phyloP scores from a whole-genome alignment of 129 eudicot genomes.

The Deinandra increscens region DNA sequence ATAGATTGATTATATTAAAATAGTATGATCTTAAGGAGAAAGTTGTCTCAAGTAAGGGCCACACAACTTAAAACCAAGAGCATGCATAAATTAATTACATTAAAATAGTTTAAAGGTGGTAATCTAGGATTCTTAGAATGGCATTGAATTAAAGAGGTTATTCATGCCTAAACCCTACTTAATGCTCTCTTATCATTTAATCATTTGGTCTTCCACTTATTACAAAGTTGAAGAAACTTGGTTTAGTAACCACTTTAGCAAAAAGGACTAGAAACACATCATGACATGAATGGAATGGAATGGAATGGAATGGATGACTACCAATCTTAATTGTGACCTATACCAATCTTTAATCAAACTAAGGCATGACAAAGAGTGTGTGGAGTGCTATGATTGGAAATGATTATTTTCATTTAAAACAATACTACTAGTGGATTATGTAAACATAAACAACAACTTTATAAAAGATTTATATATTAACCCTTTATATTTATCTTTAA shows the following conservation, averaged over 20 bases:
- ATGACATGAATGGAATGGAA: slow-evolving; percentile 37
- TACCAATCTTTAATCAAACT: slow-evolving; percentile 27
- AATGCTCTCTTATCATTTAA: slow-evolving; percentile 43
- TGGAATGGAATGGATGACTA: slow-evolving; percentile 35
- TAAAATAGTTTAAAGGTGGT: slow-evolving; percentile 19
- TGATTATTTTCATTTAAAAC: neutral
- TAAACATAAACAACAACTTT: neutral
- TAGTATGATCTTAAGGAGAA: slow-evolving; percentile 27
- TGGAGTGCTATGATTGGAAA: slow-evolving; percentile 14
- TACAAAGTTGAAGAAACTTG: slow-evolving; percentile 31
- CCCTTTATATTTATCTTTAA: neutral
- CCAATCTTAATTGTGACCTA: slow-evolving; percentile 32
- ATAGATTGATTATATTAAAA: slow-evolving; percentile 21
- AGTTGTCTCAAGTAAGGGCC: slow-evolving; percentile 43
- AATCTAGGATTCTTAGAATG: slow-evolving; percentile 38
- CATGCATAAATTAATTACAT: slow-evolving; percentile 30
- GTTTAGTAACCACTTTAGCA: slow-evolving; percentile 38
- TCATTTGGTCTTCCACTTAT: slow-evolving; percentile 67
- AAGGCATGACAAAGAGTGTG: slow-evolving; percentile 30
- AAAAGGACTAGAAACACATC: slow-evolving; percentile 30
- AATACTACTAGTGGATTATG: slow-evolving; percentile 13
- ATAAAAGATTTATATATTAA: neutral
- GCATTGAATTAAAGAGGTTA: slow-evolving; percentile 27
- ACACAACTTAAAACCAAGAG: slow-evolving; percentile 30
- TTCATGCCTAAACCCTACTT: slow-evolving; percentile 40